These are phyloP conservation scores for Penicillium palitans DNA, from an alignment of 2,329 filamentous ascomycete species.

Conservation along the genomic window DNA sequence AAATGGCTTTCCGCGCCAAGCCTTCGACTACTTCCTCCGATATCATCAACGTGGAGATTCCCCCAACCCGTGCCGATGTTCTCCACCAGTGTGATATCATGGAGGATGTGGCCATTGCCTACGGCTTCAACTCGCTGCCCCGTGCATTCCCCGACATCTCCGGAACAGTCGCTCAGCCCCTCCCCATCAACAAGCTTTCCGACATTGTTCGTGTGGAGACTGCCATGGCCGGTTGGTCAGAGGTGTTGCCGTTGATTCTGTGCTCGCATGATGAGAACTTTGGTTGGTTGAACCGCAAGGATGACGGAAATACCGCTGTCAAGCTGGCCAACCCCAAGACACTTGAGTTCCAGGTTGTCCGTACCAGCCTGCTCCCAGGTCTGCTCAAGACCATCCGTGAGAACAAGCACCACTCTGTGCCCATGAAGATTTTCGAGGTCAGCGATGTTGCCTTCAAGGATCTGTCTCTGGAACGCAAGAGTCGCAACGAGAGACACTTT, in stretches of 20 bases:
- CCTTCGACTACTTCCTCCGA: slow-evolving; percentile 70
- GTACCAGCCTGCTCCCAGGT: slow-evolving; percentile 81
- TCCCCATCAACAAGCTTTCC: slow-evolving; percentile 89
- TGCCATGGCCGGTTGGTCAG: slow-evolving; percentile 92
- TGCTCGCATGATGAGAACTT: slow-evolving; percentile 99
- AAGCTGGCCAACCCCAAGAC: slow-evolving; percentile 91
- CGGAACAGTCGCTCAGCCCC: slow-evolving; percentile 79
- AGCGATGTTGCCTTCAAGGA: slow-evolving; percentile 94
- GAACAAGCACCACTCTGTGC: slow-evolving; percentile 84
- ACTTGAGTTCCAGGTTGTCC: slow-evolving; percentile 87
- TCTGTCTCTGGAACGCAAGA: slow-evolving; percentile 74
- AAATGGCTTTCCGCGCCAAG: slow-evolving; percentile 83
- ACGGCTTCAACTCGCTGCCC: slow-evolving; percentile 95
- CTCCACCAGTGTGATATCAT: slow-evolving; percentile 97
- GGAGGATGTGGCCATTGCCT: slow-evolving; percentile 96
- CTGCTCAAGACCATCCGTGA: slow-evolving; percentile 91
- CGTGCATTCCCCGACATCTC: slow-evolving; percentile 82
- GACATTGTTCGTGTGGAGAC: slow-evolving; percentile 88
- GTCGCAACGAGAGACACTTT: slow-evolving; percentile 90
- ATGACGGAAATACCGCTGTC: slow-evolving; percentile 80
- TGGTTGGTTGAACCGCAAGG: slow-evolving; percentile 84
- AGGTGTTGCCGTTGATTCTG: slow-evolving; percentile 93
- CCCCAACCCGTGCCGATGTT: slow-evolving; percentile 87
- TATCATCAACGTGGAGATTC: slow-evolving; percentile 77
- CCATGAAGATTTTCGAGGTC: slow-evolving; percentile 90